These are phyloP conservation scores for Curvularia hawaiiensis DNA, from an alignment of 2,329 filamentous ascomycete species.

Conservation along the genomic window DNA sequence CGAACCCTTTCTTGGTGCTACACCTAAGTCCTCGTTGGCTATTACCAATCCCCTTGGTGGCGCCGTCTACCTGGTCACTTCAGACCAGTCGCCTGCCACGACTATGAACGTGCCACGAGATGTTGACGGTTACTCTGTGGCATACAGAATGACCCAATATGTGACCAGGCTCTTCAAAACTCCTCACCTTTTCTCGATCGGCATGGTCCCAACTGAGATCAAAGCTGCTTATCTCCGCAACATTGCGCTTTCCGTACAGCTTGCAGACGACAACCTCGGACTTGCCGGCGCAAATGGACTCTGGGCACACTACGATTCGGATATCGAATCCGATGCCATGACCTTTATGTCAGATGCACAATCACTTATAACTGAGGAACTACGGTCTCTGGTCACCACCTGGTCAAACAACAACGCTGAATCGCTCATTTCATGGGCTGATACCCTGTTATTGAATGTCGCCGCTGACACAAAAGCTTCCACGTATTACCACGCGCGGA, in stretches of 20 bases:
- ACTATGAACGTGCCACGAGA: slow-evolving; percentile 60
- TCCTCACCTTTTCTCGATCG: slow-evolving; percentile 44
- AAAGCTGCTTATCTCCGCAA: slow-evolving; percentile 51
- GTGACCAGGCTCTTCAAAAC: slow-evolving; percentile 62
- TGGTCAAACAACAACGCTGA: slow-evolving; percentile 23
- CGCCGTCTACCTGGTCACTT: slow-evolving; percentile 66
- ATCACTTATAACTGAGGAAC: slow-evolving; percentile 53
- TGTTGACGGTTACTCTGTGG: slow-evolving; percentile 70
- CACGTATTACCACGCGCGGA: slow-evolving; percentile 52
- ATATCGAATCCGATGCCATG: slow-evolving; percentile 59
- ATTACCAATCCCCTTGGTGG: slow-evolving; percentile 76
- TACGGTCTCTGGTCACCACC: slow-evolving; percentile 27
- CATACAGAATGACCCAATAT: slow-evolving; percentile 78
- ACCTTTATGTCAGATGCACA: slow-evolving; percentile 60
- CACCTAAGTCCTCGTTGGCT: slow-evolving; percentile 68
- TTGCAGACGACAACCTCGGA: slow-evolving; percentile 65
- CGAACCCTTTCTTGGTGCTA: slow-evolving; percentile 56
- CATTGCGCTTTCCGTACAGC: slow-evolving; percentile 59
- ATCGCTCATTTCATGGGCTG: slow-evolving; percentile 34
- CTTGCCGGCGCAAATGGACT: slow-evolving; percentile 61
- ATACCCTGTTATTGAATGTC: slow-evolving; percentile 29
- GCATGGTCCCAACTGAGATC: slow-evolving; percentile 33
- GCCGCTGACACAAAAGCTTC: slow-evolving; percentile 28
- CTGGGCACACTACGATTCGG: slow-evolving; percentile 54
- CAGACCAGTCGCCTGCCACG: slow-evolving; percentile 23